A percentile compares a stretch with the other conserved stretches of the same genome.
Evolutionary conservation across 768 basidiomycete species (phyloP).

Genomic region (Amanita inopinata): DNA sequence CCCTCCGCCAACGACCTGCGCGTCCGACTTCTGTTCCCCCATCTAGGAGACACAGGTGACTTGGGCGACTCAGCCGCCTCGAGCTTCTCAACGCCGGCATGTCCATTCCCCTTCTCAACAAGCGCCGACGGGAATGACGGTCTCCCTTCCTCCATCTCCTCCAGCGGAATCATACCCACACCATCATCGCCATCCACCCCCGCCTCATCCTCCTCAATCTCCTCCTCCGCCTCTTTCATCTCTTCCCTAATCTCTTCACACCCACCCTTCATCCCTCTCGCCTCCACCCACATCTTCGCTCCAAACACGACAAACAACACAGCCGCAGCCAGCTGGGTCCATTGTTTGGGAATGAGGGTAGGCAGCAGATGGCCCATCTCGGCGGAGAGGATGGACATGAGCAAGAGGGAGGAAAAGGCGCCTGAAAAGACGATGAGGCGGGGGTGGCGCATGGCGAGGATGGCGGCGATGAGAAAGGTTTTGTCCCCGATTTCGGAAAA

Average conservation of each 20-base stretch:
- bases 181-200: constrained; percentile 24
- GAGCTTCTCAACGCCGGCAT: too few species aligned
- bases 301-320: constrained; percentile 88
- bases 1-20: constrained; percentile 37
- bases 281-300: constrained; percentile 81
- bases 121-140: not conserved
- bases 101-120: too few species aligned
- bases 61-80: constrained; percentile 11
- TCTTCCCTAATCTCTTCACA: constrained; percentile 84
- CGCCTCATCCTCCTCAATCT: constrained; percentile 77
- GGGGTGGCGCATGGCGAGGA: constrained; percentile 87
- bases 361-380: constrained; percentile 89
- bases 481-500: constrained; percentile 95
- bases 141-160: constrained; percentile 74
- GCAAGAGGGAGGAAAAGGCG: constrained; percentile 75
- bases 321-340: constrained; percentile 67
- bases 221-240: constrained; percentile 93
- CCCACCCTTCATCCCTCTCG: constrained; percentile 65
- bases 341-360: constrained; percentile 60
- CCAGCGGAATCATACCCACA: constrained; percentile 47
- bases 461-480: constrained; percentile 81
- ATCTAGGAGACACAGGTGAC: constrained; percentile 11
- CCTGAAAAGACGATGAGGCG: constrained; percentile 80
- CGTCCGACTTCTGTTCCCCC: constrained; percentile 10
- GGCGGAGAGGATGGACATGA: constrained; percentile 93